Conservation (phyloP, 148 eudicot species). For the Simmondsia chinensis region DNA sequence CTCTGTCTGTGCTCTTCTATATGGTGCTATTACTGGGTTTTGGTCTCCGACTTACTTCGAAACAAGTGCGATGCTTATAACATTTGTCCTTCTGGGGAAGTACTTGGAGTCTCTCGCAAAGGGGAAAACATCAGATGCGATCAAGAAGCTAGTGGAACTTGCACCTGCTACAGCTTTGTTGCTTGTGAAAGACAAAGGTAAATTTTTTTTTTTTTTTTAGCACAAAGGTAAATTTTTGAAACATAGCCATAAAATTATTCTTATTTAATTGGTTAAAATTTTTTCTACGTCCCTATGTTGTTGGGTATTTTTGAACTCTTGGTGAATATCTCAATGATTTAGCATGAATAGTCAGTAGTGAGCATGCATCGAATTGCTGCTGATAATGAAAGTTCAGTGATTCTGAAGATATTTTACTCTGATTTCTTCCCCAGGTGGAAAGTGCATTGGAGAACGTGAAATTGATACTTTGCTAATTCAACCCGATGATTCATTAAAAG, state of each 20-base stretch:
- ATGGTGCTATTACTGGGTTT: slow-evolving; percentile 86
- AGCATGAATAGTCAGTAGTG: neutral
- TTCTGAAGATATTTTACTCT: slow-evolving; percentile 1
- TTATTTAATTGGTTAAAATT: too few relatives aligned
- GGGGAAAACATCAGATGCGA: slow-evolving; percentile 95
- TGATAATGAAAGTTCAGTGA: neutral
- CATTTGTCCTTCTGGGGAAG: slow-evolving; percentile 90
- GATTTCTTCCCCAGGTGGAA: slow-evolving; percentile 46
- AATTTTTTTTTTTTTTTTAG: too few relatives aligned
- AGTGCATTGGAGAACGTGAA: slow-evolving; percentile 60
- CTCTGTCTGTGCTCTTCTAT: slow-evolving; percentile 80
- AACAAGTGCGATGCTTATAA: slow-evolving; percentile 93
- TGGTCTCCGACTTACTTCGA: slow-evolving; percentile 96
- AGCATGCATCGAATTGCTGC: neutral
- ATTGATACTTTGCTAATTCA: slow-evolving; percentile 92
- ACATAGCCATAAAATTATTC: neutral
- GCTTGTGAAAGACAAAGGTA: slow-evolving; percentile 76
- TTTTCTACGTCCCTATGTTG: too few relatives aligned
- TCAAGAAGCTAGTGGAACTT: slow-evolving; percentile 89
- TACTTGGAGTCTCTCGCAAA: slow-evolving; percentile 89
- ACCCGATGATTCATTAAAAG: slow-evolving; percentile 83
- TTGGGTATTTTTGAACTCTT: too few relatives aligned
- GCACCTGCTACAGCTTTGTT: slow-evolving; percentile 88
- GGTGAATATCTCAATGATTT: too few relatives aligned
- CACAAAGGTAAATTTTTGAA: too few relatives aligned